A percentile compares a stretch with the other conserved stretches of the same genome.
These are phyloP conservation scores for Lipomyces yamanashiensis DNA, from an alignment of 805 yeast genomes.

Conservation along the genomic window DNA sequence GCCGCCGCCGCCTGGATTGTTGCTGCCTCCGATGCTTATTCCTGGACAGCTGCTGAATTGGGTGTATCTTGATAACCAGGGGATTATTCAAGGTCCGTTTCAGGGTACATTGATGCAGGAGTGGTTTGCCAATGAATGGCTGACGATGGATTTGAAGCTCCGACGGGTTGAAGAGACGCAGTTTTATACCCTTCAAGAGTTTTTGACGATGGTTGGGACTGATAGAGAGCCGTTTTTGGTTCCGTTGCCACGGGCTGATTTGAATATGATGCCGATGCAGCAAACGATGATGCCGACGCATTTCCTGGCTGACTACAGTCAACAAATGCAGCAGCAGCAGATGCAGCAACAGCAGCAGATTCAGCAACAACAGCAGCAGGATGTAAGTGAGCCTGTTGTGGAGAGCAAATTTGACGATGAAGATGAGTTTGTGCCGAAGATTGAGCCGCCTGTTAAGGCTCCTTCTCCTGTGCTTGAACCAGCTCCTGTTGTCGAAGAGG, in stretches of 20 bases:
- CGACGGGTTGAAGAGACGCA: slow-evolving; percentile 61
- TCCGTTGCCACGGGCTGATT: slow-evolving; percentile 52
- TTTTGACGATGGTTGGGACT: slow-evolving; percentile 56
- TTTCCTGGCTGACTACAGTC: not conserved
- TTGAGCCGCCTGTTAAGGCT: not conserved
- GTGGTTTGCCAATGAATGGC: slow-evolving; percentile 70
- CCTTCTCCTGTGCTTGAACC: slow-evolving; percentile 2
- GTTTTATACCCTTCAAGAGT: slow-evolving; percentile 58
- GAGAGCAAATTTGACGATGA: not conserved
- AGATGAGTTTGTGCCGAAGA: slow-evolving; percentile 4
- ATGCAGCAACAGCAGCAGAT: slow-evolving; percentile 3
- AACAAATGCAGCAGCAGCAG: slow-evolving; percentile 7
- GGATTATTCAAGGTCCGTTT: slow-evolving; percentile 82
- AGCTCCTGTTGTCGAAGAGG: too few species aligned
- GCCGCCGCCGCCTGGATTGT: slow-evolving; percentile 26
- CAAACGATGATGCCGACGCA: slow-evolving; percentile 1
- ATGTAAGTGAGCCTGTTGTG: not conserved
- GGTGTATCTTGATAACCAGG: slow-evolving; percentile 74
- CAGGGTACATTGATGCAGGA: slow-evolving; percentile 72
- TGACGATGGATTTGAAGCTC: slow-evolving; percentile 58
- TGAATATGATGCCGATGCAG: slow-evolving; percentile 1
- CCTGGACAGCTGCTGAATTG: slow-evolving; percentile 48
- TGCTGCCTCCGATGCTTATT: slow-evolving; percentile 26
- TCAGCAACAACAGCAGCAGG: not conserved
- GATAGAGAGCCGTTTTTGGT: slow-evolving; percentile 63